Evolutionary conservation across 2,329 filamentous ascomycete genomes (phyloP).

Genomic region (Alternaria brassicae): DNA sequence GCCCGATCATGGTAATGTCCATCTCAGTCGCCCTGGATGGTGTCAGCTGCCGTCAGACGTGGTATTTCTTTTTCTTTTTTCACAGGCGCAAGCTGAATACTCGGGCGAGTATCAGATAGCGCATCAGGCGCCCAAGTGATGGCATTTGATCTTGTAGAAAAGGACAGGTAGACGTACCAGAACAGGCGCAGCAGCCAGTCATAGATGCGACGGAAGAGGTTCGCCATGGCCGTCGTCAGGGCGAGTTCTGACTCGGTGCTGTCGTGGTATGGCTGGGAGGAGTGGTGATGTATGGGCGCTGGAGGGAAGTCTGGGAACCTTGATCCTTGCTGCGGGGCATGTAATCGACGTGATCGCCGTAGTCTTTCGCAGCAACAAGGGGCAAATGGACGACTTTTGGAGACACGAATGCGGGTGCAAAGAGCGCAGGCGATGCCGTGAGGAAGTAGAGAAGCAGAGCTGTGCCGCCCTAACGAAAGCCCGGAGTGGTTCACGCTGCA

Average conservation of each 20-base stretch:
- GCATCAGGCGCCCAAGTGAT: slow-evolving; percentile 35
- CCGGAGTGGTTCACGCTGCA: slow-evolving; percentile 30
- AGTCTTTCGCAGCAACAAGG: slow-evolving; percentile 30
- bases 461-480: slow-evolving; percentile 41
- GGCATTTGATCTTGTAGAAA: slow-evolving; percentile 17
- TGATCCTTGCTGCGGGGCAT: slow-evolving; percentile 48
- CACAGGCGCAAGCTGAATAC: slow-evolving; percentile 22
- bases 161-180: slow-evolving; percentile 69
- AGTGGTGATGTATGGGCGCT: slow-evolving; percentile 39
- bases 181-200: slow-evolving; percentile 98
- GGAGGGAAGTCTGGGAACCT: slow-evolving; percentile 43
- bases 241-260: slow-evolving; percentile 45
- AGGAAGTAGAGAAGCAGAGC: slow-evolving; percentile 27
- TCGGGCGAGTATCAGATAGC: slow-evolving; percentile 35
- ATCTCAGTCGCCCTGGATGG: slow-evolving; percentile 89
- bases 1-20: slow-evolving; percentile 98
- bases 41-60: slow-evolving; percentile 32
- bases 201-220: slow-evolving; percentile 92
- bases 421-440: slow-evolving; percentile 23
- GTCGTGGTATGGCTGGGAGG: slow-evolving; percentile 31
- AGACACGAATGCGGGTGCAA: slow-evolving; percentile 29
- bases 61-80: slow-evolving; percentile 37
- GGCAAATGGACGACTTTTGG: slow-evolving; percentile 31
- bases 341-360: slow-evolving; percentile 40
- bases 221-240: slow-evolving; percentile 69